Percentiles rank a stretch among this genome's conserved stretches.
phyloP scores from a whole-genome alignment of 768 basidiomycete genomes.

The Pleurotus salmoneostramineus region DNA sequence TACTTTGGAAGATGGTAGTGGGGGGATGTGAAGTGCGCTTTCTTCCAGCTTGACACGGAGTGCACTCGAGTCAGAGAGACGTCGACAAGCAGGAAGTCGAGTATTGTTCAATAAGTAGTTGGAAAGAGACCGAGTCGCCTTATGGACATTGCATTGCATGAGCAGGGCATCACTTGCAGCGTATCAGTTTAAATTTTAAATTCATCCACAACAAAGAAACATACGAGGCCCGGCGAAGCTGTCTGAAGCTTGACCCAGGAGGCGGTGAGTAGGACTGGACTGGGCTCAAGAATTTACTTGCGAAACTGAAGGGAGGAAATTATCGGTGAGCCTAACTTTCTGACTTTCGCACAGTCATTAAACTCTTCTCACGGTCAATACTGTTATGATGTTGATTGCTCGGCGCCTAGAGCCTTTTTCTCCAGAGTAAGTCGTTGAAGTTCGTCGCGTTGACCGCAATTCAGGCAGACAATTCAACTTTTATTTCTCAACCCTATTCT shows the following conservation, averaged over 20 bases:
- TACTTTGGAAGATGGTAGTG: background rate
- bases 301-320: background rate
- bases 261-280: background rate
- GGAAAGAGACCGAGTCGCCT: constrained; percentile 39
- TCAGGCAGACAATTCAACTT: background rate
- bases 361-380: background rate
- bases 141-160: constrained; percentile 68
- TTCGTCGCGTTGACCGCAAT: constrained; percentile 13
- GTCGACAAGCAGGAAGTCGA: constrained; percentile 5
- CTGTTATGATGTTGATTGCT: background rate
- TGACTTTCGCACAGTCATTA: background rate
- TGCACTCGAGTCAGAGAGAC: constrained; percentile 7
- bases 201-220: background rate
- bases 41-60: background rate
- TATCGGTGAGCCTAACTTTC: background rate
- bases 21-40: background rate
- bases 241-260: constrained; percentile 5
- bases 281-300: background rate
- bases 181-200: constrained; percentile 7
- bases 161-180: constrained; percentile 51
- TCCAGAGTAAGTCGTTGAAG: background rate
- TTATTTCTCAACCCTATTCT: background rate
- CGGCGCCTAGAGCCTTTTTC: too few species aligned
- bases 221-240: constrained; percentile 7
- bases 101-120: constrained; percentile 7